phyloP scores from a whole-genome alignment of 257 asterid genomes.

The Solanum sejunctum region DNA sequence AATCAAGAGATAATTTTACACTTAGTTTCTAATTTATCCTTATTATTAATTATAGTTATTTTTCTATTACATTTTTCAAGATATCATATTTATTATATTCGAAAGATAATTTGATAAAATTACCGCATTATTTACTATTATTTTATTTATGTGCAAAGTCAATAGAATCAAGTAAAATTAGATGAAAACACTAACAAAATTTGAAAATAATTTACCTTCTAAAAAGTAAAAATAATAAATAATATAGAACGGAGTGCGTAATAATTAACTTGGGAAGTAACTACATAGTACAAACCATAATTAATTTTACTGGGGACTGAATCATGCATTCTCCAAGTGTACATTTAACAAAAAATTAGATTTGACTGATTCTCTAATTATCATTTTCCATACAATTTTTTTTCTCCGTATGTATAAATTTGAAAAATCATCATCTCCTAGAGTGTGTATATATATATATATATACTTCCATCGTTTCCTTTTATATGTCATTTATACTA shows the following conservation, averaged over 20 bases:
- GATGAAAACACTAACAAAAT: too few relatives aligned
- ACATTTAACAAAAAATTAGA: neutral
- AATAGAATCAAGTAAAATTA: too few relatives aligned
- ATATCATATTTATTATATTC: too few relatives aligned
- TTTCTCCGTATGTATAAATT: neutral
- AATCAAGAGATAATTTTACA: too few relatives aligned
- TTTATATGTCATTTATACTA: too few relatives aligned
- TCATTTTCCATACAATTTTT: neutral
- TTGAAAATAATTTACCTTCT: neutral
- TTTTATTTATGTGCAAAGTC: too few relatives aligned
- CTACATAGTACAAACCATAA: neutral
- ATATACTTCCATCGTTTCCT: too few relatives aligned
- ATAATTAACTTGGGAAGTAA: neutral
- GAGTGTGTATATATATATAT: neutral
- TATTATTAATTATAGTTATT: too few relatives aligned
- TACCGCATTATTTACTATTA: too few relatives aligned
- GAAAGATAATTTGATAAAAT: too few relatives aligned
- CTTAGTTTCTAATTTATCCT: too few relatives aligned
- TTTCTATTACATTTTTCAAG: too few relatives aligned
- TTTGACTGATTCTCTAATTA: neutral
- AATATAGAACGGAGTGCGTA: neutral
- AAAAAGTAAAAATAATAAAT: neutral
- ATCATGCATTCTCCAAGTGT: neutral
- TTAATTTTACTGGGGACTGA: neutral
- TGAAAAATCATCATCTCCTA: slow-evolving; percentile 4